Base-by-base conservation (phyloP, 352 stramenopile genomes). In the Bremia lactucae region DNA sequence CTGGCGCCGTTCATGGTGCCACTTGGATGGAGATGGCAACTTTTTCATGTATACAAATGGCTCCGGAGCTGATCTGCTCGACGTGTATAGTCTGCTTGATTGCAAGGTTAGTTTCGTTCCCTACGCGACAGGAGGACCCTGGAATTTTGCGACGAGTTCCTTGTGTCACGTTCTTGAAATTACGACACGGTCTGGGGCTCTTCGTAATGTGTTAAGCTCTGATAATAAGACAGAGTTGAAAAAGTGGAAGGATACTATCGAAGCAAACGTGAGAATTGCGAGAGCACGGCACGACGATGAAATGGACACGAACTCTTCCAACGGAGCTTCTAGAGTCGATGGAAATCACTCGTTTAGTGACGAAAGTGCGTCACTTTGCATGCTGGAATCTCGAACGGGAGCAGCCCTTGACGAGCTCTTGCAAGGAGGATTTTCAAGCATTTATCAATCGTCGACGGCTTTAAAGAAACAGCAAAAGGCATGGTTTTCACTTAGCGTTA, bases 1-100 rank as follows among this genome's bases (percentile, higher is more conserved):
- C 18, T 94, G 82, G 82, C 70, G 75, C 38, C 71, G 81, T 11
- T 79, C 65, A 6, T 94, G 77, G 77, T 91, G 81, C 38, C 75
- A 86, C 34, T 40, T 92, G 1, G 72, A 88, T 29, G 59, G 82
- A 13, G 56, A 84, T 19, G 72, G 77, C 0, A 55, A 75, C 5
- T 72, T 94, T 6, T 84, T 65, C 0, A 63, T 89, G 26, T 66
- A 91, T 40, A 76, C 59, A 4, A 84, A 89, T 31, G 79, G 76
- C 0, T 87, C 74, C 0, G 76, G 73, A 0, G 59, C 58, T 0
- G 70, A 85, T 40, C 36, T 83, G 2, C 55, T 88, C 2, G 76
- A 88, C 21, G 64, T 69, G 16, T 87, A 88, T 46, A 73, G 59
- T 36, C 48, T 88, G 13, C 19, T 62, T 7, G 71, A 64, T 3